phyloP scores from a whole-genome alignment of 129 eudicot species.

The Helichrysum umbraculigerum region DNA sequence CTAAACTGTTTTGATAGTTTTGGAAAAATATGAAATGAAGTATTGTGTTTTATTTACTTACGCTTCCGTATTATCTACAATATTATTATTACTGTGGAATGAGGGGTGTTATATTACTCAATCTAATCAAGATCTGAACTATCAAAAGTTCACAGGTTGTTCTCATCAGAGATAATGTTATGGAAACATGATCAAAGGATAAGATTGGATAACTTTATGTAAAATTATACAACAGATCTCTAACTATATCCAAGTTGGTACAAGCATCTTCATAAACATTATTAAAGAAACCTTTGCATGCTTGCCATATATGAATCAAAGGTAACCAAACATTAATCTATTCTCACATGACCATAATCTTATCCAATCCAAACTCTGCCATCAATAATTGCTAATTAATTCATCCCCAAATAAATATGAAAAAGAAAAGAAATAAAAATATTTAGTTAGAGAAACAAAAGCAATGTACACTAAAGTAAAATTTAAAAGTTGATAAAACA shows the following conservation, averaged over 20 bases:
- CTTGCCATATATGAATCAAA: slow-evolving; percentile 10
- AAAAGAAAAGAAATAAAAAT: background rate
- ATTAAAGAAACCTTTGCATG: slow-evolving; percentile 4
- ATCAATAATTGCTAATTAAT: slow-evolving; percentile 27
- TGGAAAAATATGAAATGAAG: no score
- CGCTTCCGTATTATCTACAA: no score
- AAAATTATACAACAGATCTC: background rate
- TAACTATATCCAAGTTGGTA: background rate
- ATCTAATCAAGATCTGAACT: background rate
- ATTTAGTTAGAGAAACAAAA: slow-evolving; percentile 7
- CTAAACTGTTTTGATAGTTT: no score
- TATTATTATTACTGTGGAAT: no score
- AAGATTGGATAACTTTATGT: background rate
- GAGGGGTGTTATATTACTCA: no score
- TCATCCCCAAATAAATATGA: background rate
- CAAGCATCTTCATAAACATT: slow-evolving; percentile 2
- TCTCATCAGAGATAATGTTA: background rate
- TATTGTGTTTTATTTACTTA: no score
- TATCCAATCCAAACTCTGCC: slow-evolving; percentile 38
- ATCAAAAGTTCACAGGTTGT: background rate
- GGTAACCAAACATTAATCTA: slow-evolving; percentile 17
- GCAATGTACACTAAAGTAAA: slow-evolving; percentile 9
- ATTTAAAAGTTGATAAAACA: background rate
- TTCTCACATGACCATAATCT: slow-evolving; percentile 30
- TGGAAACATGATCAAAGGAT: slow-evolving; percentile 5